These are phyloP conservation scores for Raffaelea albimanens DNA, from an alignment of 2,329 filamentous ascomycete genomes.

Conservation along the genomic window DNA sequence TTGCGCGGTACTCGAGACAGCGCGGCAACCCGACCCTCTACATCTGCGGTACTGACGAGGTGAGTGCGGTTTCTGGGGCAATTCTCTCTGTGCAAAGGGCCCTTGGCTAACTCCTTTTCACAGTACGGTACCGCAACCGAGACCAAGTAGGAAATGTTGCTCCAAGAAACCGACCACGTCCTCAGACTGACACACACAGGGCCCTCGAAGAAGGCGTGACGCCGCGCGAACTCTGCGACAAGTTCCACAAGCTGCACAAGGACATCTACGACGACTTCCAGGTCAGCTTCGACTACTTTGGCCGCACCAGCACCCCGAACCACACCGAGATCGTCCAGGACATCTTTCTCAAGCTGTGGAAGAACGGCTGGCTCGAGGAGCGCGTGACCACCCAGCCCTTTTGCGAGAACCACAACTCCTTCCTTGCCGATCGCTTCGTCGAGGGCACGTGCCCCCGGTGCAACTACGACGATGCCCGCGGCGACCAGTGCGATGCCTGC, in stretches of 20 bases:
- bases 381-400: conserved; percentile 82
- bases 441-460: conserved; percentile 71
- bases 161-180: neutral
- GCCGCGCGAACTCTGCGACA: conserved; percentile 75
- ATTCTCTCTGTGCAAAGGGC: neutral
- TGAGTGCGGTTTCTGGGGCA: neutral
- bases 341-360: conserved; percentile 78
- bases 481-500: conserved; percentile 57
- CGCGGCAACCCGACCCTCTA: conserved; percentile 73
- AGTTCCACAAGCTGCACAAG: conserved; percentile 83
- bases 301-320: conserved; percentile 76
- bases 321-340: conserved; percentile 91
- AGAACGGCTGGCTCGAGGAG: conserved; percentile 84
- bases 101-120: conserved; percentile 32
- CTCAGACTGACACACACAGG: conserved; percentile 12
- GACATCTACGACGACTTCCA: conserved; percentile 95
- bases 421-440: conserved; percentile 75
- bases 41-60: conserved; percentile 54
- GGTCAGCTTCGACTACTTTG: conserved; percentile 91
- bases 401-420: conserved; percentile 59
- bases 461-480: conserved; percentile 59
- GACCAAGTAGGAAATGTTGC: conserved; percentile 47
- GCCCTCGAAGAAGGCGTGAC: conserved; percentile 74
- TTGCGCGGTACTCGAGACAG: conserved; percentile 69
- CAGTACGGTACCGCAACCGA: conserved; percentile 87